These are phyloP conservation scores for Hypericum perforatum DNA, from an alignment of 345 rosid species.

Conservation along the genomic window DNA sequence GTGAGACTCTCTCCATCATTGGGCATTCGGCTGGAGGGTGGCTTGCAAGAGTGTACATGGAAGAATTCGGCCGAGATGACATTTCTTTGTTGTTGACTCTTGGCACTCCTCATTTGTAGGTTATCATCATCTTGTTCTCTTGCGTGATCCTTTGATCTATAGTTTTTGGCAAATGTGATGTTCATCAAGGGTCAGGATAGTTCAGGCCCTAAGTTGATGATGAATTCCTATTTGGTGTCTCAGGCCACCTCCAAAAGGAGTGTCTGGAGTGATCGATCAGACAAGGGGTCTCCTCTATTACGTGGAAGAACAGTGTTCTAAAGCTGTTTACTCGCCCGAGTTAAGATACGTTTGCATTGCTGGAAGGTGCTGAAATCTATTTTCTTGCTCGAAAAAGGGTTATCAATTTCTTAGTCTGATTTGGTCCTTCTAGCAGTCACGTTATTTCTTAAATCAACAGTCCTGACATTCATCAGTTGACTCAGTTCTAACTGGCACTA, in stretches of 20 bases:
- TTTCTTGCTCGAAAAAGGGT: too few relatives aligned
- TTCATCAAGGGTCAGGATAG: too few relatives aligned
- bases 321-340: constrained; percentile 65
- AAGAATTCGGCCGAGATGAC: constrained; percentile 56
- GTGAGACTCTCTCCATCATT: constrained; percentile 54
- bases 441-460: too few relatives aligned
- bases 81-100: constrained; percentile 72
- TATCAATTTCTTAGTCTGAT: too few relatives aligned
- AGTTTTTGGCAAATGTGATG: too few relatives aligned
- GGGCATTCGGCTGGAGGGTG: constrained; percentile 99
- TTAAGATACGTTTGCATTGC: constrained; percentile 83
- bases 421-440: too few relatives aligned
- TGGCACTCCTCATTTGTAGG: constrained; percentile 96
- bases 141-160: neutral
- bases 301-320: constrained; percentile 56
- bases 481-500: too few relatives aligned
- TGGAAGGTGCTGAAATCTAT: constrained; percentile 48
- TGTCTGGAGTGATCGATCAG: constrained; percentile 76
- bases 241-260: constrained; percentile 89
- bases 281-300: constrained; percentile 83
- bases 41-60: constrained; percentile 91
- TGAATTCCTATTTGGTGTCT: constrained; percentile 1
- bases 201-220: too few relatives aligned
- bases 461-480: too few relatives aligned
- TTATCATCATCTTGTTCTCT: constrained; percentile 15